Base-by-base conservation (phyloP, 2,329 filamentous ascomycete species). In the Mycogone perniciosa region DNA sequence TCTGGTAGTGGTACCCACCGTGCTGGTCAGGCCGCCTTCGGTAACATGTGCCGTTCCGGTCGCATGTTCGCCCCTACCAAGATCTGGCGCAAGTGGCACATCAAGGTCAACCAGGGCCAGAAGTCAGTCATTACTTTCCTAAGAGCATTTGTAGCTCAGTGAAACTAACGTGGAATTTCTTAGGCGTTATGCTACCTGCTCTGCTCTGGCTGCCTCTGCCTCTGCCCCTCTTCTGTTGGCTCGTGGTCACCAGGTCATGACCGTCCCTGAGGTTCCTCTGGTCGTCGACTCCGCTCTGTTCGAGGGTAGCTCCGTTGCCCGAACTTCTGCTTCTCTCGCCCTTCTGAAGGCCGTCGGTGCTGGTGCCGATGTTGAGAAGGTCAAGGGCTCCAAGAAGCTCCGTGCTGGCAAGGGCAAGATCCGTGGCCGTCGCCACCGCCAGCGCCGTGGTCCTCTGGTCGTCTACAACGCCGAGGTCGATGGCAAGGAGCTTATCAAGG, bases 41-140 rank as follows among this genome's bases (percentile, higher is more conserved):
- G 93, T 89, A 99, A 99, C 88, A 90, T 92, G 90, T 99, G 93
- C 82, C 91, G 93, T 76, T 96, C 92, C 73, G 93, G 95, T 82
- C 93, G 93, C 80, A 99, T 99, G 93, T 99, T 99, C 80, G 93
- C 93, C 66, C 93, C 93, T 64, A 99, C 93, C 79, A 99, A 99
- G 87, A 88, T 96, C 80, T 99, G 93, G 95, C 85, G 93, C 76
- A 96, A 96, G 83, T 99, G 93, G 95, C 93, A 99, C 84, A 84
- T 96, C 82, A 97, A 97, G 90, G 84, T 99, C 85, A 96, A 95
- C 84, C 84, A 95, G 76, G 88, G 88, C 76, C 93, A 99, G 85
- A 96, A 93, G 89, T 90, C 73, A 76, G 83, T 74, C 31, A 37
- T 51, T 26, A 13, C 4, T 30, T 8, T 31, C 7, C 33, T 33